These are phyloP conservation scores for Neoboletus subvelutipes DNA, from an alignment of 768 basidiomycete species.

Conservation along the genomic window DNA sequence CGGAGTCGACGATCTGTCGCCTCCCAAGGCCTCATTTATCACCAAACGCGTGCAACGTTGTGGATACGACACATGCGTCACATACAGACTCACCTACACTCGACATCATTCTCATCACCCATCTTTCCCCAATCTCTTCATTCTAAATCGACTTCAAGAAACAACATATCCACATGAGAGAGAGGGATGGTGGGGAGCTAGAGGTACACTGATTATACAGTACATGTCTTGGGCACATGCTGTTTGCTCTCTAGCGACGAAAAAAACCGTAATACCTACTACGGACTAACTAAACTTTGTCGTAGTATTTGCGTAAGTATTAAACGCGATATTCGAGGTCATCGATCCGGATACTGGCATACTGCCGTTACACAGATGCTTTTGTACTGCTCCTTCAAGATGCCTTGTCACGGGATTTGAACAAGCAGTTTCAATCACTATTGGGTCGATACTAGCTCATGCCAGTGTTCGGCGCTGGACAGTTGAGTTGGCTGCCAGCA, in stretches of 20 bases:
- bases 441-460: background rate
- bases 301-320: background rate
- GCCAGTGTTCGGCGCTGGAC: too few relatives aligned
- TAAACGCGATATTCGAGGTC: background rate
- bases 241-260: background rate
- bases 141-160: background rate
- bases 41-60: background rate
- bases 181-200: background rate
- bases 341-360: background rate
- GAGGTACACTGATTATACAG: constrained; percentile 3
- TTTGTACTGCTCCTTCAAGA: background rate
- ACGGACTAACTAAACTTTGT: background rate
- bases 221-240: background rate
- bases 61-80: background rate
- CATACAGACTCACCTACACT: background rate
- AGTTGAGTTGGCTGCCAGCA: too few relatives aligned
- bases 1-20: background rate
- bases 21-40: background rate
- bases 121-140: background rate
- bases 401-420: background rate
- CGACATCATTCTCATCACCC: background rate
- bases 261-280: background rate
- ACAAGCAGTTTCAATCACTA: background rate
- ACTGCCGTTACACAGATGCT: background rate
- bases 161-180: constrained; percentile 6